Evolutionary conservation across 441 rosid species (phyloP).

Genomic region (Eutrema salsugineum): DNA sequence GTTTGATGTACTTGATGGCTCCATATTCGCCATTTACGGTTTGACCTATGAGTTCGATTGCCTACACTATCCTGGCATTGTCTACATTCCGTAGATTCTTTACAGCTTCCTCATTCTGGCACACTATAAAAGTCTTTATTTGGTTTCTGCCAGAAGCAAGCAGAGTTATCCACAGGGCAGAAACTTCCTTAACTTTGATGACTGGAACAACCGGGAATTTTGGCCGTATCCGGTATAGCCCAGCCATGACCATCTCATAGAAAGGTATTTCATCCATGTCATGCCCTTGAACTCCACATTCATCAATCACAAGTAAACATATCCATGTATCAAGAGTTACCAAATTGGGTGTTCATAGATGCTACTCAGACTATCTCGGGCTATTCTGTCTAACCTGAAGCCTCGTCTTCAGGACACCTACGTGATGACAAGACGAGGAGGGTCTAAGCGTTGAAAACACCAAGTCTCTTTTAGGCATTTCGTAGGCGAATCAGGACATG

Average conservation of each 20-base stretch:
- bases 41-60: constrained; percentile 33
- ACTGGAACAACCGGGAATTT: background rate
- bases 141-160: constrained; percentile 41
- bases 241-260: background rate
- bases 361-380: background rate
- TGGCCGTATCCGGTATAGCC: background rate
- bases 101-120: constrained; percentile 31
- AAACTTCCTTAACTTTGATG: background rate
- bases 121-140: constrained; percentile 15
- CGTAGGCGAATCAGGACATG: background rate
- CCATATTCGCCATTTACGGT: constrained; percentile 27
- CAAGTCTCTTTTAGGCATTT: background rate
- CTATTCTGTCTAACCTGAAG: constrained; percentile 18
- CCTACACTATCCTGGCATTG: constrained; percentile 32
- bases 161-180: constrained; percentile 37
- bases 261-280: background rate
- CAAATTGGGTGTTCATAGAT: background rate
- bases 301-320: background rate
- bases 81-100: constrained; percentile 30
- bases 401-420: constrained; percentile 18
- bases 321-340: background rate
- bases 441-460: background rate
- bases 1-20: constrained; percentile 24
- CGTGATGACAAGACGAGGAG: constrained; percentile 5
- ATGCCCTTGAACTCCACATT: background rate